A percentile compares a stretch with the other conserved stretches of the same genome.
Conservation (phyloP, 2,329 filamentous ascomycete species). For the Aspergillus puulaauensis region DNA sequence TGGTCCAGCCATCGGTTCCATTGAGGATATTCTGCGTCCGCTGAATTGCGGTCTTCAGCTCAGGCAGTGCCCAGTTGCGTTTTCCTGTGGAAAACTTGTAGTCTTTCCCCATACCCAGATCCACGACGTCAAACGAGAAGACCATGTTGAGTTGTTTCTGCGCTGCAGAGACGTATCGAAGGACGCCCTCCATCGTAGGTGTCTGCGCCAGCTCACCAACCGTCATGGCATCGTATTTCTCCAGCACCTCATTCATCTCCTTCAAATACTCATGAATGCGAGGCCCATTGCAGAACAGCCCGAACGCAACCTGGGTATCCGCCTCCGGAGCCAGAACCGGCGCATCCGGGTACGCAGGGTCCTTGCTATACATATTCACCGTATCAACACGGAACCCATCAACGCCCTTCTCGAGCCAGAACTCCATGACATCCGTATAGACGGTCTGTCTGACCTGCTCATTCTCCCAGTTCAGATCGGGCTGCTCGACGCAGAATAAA, state of each 20-base stretch:
- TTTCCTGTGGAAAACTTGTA: background rate
- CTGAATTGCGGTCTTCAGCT: slow-evolving; percentile 49
- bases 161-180: slow-evolving; percentile 32
- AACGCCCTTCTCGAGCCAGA: slow-evolving; percentile 74
- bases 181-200: slow-evolving; percentile 53
- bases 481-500: slow-evolving; percentile 72
- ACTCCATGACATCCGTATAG: slow-evolving; percentile 66
- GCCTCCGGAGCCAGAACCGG: slow-evolving; percentile 40
- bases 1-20: slow-evolving; percentile 61
- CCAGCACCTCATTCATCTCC: slow-evolving; percentile 53
- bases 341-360: slow-evolving; percentile 51
- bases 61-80: slow-evolving; percentile 29
- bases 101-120: too few species aligned
- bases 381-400: slow-evolving; percentile 72
- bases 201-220: slow-evolving; percentile 61
- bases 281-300: slow-evolving; percentile 44
- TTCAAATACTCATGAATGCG: slow-evolving; percentile 57
- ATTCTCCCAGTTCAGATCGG: slow-evolving; percentile 82
- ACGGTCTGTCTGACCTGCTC: slow-evolving; percentile 64
- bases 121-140: too few species aligned
- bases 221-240: slow-evolving; percentile 57
- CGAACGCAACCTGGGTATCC: slow-evolving; percentile 61
- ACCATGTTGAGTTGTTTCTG: background rate
- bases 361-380: slow-evolving; percentile 70
- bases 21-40: slow-evolving; percentile 59